Evolutionary conservation across 139 green algal genomes (phyloP).

Genomic region (Chlorella sorokiniana): DNA sequence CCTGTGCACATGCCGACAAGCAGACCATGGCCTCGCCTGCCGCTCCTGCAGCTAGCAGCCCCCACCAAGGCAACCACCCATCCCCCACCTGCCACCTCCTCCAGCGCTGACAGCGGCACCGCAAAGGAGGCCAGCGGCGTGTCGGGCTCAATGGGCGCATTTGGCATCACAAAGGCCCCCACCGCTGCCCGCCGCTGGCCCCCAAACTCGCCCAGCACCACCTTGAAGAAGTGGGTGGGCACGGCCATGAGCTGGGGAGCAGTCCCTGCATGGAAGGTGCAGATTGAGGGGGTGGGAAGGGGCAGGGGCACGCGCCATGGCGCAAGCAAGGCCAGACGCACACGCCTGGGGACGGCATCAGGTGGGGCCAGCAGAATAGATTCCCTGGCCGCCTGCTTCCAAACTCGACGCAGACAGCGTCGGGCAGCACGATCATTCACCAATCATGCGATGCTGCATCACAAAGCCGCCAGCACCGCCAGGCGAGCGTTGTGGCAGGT

Average conservation of each 20-base stretch:
- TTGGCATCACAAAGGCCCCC: slow-evolving; percentile 88
- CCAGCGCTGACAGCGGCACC: slow-evolving; percentile 77
- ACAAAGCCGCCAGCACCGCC: slow-evolving; percentile 48
- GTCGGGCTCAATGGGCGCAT: slow-evolving; percentile 69
- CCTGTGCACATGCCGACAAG: background rate
- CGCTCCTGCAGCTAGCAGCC: too few species aligned
- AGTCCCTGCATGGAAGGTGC: slow-evolving; percentile 54
- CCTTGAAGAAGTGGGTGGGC: slow-evolving; percentile 96
- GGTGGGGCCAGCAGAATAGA: too few species aligned
- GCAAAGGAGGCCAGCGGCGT: slow-evolving; percentile 75
- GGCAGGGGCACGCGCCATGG: background rate
- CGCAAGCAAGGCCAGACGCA: background rate
- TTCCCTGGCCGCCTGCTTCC: too few species aligned
- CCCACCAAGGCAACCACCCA: background rate
- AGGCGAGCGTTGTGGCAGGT: slow-evolving; percentile 47
- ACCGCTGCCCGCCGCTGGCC: slow-evolving; percentile 47
- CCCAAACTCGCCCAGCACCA: slow-evolving; percentile 48
- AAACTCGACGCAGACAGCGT: too few species aligned
- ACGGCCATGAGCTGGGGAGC: slow-evolving; percentile 81
- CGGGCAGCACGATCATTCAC: slow-evolving; percentile 50
- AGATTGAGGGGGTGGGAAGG: background rate
- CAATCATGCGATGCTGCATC: slow-evolving; percentile 78
- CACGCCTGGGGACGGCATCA: too few species aligned
- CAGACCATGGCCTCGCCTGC: background rate
- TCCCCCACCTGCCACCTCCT: slow-evolving; percentile 64